Conservation (phyloP, 2,329 filamentous ascomycete species). For the Zymoseptoria brevis region DNA sequence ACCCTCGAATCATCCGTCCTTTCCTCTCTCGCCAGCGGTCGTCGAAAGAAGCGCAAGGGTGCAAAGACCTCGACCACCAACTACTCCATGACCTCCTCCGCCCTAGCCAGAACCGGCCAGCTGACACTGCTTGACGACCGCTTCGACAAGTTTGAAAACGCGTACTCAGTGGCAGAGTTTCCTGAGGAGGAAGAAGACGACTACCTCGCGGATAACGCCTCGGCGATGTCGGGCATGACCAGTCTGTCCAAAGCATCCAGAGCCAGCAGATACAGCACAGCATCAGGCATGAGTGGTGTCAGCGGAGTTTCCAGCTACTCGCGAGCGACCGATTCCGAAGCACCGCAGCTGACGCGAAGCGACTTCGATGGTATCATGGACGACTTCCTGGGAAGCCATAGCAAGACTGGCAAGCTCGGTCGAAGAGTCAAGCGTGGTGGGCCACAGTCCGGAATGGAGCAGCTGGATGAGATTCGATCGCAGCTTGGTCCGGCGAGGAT, state of each 20-base stretch:
- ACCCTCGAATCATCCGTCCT: slow-evolving; percentile 64
- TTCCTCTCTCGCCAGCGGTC: slow-evolving; percentile 65
- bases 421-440: slow-evolving; percentile 63
- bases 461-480: slow-evolving; percentile 81
- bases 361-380: slow-evolving; percentile 91
- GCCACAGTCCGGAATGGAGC: slow-evolving; percentile 71
- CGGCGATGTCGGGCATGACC: slow-evolving; percentile 42
- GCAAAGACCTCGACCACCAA: slow-evolving; percentile 79
- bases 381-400: slow-evolving; percentile 74
- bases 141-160: slow-evolving; percentile 83
- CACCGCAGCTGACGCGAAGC: slow-evolving; percentile 50
- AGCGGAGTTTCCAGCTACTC: slow-evolving; percentile 31
- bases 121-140: slow-evolving; percentile 76
- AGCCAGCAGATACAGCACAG: slow-evolving; percentile 30
- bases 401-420: slow-evolving; percentile 60
- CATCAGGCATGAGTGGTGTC: slow-evolving; percentile 32
- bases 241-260: slow-evolving; percentile 41
- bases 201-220: slow-evolving; percentile 33
- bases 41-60: slow-evolving; percentile 90
- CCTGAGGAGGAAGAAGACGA: slow-evolving; percentile 25
- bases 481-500: slow-evolving; percentile 51
- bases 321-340: slow-evolving; percentile 30
- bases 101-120: slow-evolving; percentile 79
- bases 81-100: slow-evolving; percentile 88
- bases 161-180: slow-evolving; percentile 51